Evolutionary conservation across 2,329 filamentous ascomycete genomes (phyloP).

Genomic region (Tolypocladium sp.): DNA sequence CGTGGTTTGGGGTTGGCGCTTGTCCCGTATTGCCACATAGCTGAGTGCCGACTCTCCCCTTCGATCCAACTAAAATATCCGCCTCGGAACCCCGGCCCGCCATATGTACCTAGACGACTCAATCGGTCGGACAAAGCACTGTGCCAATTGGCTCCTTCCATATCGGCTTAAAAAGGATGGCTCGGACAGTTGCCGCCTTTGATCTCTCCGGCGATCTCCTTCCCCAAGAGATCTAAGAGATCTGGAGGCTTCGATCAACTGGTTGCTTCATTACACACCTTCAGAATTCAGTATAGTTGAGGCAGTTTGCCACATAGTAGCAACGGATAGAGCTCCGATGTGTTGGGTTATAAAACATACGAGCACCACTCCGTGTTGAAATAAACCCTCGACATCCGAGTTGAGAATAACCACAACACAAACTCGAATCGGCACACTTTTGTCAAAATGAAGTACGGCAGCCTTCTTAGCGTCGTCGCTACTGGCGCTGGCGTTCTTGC

Average conservation of each 20-base stretch:
- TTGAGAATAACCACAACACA: not conserved
- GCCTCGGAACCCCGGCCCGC: not conserved
- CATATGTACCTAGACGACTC: not conserved
- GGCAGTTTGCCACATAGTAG: not conserved
- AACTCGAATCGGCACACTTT: rapidly evolving
- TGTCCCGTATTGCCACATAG: not conserved
- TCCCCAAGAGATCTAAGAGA: not conserved
- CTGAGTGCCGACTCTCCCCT: not conserved
- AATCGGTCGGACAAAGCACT: not conserved
- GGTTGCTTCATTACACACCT: not conserved
- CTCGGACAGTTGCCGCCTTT: not conserved
- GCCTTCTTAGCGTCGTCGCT: not conserved
- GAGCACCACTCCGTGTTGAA: not conserved
- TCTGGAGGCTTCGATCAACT: not conserved
- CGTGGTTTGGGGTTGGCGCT: not conserved
- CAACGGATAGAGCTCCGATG: not conserved
- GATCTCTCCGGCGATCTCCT: not conserved
- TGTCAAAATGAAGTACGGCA: not conserved
- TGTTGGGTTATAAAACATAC: too few species aligned
- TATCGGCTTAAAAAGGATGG: not conserved
- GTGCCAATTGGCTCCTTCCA: not conserved
- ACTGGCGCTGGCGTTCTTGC: not conserved
- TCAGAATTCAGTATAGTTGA: not conserved
- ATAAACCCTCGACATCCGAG: not conserved
- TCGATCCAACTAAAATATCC: not conserved